A percentile compares a stretch with the other conserved stretches of the same genome.
These are phyloP conservation scores for Teunomyces gatunensis DNA, from an alignment of 805 yeast species.

Conservation along the genomic window DNA sequence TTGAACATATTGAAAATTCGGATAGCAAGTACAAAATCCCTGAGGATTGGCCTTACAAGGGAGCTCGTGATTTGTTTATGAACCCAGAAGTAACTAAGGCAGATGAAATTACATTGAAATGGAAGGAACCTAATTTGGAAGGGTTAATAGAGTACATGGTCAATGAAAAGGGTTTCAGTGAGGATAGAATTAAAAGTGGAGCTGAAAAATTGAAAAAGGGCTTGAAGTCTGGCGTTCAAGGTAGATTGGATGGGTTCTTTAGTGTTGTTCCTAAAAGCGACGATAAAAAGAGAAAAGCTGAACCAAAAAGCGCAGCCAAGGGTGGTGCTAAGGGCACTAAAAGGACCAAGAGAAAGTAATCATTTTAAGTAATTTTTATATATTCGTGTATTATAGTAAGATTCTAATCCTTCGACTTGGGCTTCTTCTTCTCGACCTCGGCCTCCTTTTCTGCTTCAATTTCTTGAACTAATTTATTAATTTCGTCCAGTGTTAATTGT, in stretches of 20 bases:
- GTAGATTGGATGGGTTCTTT: constrained; percentile 90
- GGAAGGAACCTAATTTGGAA: constrained; percentile 86
- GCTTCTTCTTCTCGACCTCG: constrained; percentile 73
- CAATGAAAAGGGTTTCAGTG: constrained; percentile 84
- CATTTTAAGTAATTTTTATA: not conserved
- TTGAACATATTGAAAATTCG: constrained; percentile 58
- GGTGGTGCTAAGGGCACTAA: constrained; percentile 13
- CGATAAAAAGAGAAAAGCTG: constrained; percentile 30
- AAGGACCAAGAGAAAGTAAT: constrained; percentile 19
- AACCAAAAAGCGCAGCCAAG: constrained; percentile 26
- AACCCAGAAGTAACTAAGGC: constrained; percentile 76
- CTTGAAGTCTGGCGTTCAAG: constrained; percentile 82
- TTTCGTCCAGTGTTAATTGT: constrained; percentile 64
- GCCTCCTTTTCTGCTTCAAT: constrained; percentile 86
- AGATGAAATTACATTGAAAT: constrained; percentile 65
- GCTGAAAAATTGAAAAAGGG: constrained; percentile 83
- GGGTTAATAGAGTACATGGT: constrained; percentile 83
- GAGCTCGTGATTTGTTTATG: constrained; percentile 79
- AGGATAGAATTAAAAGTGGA: constrained; percentile 86
- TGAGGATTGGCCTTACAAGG: constrained; percentile 90
- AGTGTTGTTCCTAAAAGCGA: constrained; percentile 53
- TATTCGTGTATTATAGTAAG: not conserved
- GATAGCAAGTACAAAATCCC: constrained; percentile 76
- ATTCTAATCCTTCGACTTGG: constrained; percentile 19
- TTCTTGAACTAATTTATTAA: constrained; percentile 70